Conservation (phyloP, 495 filamentous ascomycete genomes). For the Aspergillus haitiensis region DNA sequence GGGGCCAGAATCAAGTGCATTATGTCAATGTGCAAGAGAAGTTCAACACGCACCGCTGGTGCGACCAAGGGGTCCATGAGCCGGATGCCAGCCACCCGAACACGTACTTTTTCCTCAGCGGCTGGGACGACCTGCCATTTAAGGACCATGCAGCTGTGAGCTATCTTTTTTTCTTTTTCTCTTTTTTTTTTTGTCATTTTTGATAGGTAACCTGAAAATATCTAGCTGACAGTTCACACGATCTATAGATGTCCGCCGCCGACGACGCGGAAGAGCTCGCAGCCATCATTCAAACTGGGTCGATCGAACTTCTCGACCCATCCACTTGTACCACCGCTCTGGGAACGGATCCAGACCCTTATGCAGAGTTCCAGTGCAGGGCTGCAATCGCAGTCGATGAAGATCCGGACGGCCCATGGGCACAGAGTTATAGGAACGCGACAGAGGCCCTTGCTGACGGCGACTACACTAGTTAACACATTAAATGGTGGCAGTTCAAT, state of each 20-base stretch:
- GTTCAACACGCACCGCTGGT: slow-evolving; percentile 8
- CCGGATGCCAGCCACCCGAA: slow-evolving; percentile 1
- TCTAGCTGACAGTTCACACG: no score
- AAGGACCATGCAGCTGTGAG: slow-evolving; percentile 8
- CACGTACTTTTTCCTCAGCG: slow-evolving; percentile 10
- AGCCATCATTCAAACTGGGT: background rate
- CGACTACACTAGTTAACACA: background rate
- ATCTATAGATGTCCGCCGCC: background rate
- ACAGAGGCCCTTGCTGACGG: background rate
- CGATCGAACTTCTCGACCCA: slow-evolving; percentile 5
- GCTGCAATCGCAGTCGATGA: background rate
- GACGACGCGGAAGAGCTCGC: slow-evolving; percentile 3
- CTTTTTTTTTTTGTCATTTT: no score
- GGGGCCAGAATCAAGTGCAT: background rate
- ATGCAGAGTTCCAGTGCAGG: background rate
- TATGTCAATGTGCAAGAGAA: slow-evolving; percentile 6
- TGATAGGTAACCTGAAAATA: no score
- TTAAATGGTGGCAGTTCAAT: background rate
- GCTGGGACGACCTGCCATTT: slow-evolving; percentile 2
- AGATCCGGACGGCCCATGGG: slow-evolving; percentile 7
- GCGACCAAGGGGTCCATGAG: slow-evolving; percentile 1
- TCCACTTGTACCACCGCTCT: slow-evolving; percentile 2
- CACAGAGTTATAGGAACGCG: background rate
- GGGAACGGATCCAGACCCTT: slow-evolving; percentile 10
- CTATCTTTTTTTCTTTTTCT: no score